Base-by-base conservation (phyloP, 371 early-diverging fungal genomes). In the Zopfochytrium polystomum region DNA sequence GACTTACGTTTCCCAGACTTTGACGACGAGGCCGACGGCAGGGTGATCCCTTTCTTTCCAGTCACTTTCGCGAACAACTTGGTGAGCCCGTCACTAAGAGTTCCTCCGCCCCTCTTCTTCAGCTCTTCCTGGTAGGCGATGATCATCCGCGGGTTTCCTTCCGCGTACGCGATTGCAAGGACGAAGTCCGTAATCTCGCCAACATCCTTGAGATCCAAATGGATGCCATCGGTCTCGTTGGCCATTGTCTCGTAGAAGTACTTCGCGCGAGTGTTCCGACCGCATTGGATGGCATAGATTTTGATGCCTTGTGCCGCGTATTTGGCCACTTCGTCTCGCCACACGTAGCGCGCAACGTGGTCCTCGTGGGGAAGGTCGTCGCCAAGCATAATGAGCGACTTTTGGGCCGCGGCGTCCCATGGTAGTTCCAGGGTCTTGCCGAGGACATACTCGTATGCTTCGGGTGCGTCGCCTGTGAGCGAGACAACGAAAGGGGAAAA, bases 101-200 rank as follows among this genome's bases (percentile, higher is more conserved):
- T 25, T 7, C 48, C 48, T 7, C 48, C 48, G 48, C 48, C 22
- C 13, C 26, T 7, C 48, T 48, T 48, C 26, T 48, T 48, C 7
- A 48, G 48, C 22, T n/a, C 48, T 22, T 48, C 48, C 11, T 48
- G 48, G 48, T 48, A 48, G 48, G 7, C 48, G 48, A 48, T n/a
- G 48, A 48, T 48, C 48, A 48, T 48, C 11, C 48, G 48, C 22
- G 48, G 48, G 48, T 48, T 48, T 7, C 48, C 48, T 22, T 48
- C 38, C 38, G 31, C 52, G 23, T 52, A 9, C 23, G 52, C 52
- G 27, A 52, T 9, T 22, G 52, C 52, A 20, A 52, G 23, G 11
- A 52, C 52, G 31, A 9, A 52, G 27, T 9, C 52, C 27, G 27
- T 31, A 31, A 52, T 52, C 27, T 23, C 52, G 9, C 11, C 31